Evolutionary conservation across 2,329 filamentous ascomycete genomes (phyloP).

Genomic region (Fusarium palustre): DNA sequence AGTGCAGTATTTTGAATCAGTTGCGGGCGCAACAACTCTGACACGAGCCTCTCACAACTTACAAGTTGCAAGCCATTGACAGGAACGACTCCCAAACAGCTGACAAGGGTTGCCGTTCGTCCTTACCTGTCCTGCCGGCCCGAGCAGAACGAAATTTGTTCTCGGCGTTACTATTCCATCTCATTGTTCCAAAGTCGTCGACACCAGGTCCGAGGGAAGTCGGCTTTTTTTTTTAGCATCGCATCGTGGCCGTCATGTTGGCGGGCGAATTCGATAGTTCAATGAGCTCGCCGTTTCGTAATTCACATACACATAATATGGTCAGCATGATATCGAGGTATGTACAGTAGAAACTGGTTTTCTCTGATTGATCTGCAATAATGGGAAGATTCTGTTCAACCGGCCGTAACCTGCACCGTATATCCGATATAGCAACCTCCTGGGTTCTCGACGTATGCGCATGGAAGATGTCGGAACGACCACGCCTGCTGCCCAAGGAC

Average conservation of each 20-base stretch:
- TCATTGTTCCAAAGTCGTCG: background rate
- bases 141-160: slow-evolving; percentile 16
- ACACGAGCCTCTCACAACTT: slow-evolving; percentile 41
- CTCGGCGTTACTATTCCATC: slow-evolving; percentile 27
- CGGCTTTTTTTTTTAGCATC: background rate
- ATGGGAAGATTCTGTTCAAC: background rate
- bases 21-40: slow-evolving; percentile 47
- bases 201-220: background rate
- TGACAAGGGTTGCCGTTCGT: slow-evolving; percentile 29
- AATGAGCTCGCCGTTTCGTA: background rate
- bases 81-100: slow-evolving; percentile 28
- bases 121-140: slow-evolving; percentile 27
- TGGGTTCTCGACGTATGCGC: slow-evolving; percentile 12
- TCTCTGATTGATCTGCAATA: background rate
- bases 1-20: slow-evolving; percentile 44
- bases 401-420: background rate
- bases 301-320: background rate
- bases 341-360: background rate
- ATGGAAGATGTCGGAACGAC: slow-evolving; percentile 43
- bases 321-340: background rate
- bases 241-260: background rate
- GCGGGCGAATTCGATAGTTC: background rate
- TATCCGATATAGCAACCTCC: slow-evolving; percentile 10
- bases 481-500: slow-evolving; percentile 26
- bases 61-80: slow-evolving; percentile 34